These are phyloP conservation scores for Diaporthe vaccinii DNA, from an alignment of 2,329 filamentous ascomycete genomes.

Conservation along the genomic window DNA sequence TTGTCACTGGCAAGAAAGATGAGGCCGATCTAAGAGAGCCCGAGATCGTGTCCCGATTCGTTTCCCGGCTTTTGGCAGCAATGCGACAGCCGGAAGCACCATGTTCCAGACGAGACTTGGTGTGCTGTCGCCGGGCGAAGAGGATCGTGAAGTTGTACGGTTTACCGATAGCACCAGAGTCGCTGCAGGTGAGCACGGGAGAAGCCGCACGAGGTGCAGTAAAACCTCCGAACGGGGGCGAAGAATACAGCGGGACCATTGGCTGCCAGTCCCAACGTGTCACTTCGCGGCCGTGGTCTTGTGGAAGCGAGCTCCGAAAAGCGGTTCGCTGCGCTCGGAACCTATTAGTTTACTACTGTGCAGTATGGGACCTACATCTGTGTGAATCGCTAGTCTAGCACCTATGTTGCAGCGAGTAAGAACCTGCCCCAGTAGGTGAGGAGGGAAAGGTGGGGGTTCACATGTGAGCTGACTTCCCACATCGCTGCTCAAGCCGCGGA, in stretches of 20 bases:
- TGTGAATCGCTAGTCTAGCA: slow-evolving; percentile 11
- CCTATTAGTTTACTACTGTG: slow-evolving; percentile 21
- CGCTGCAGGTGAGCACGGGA: slow-evolving; percentile 26
- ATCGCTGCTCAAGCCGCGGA: neutral
- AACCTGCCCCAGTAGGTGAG: neutral
- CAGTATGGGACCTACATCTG: slow-evolving; percentile 19
- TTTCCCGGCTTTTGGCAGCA: slow-evolving; percentile 4
- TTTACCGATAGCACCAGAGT: neutral
- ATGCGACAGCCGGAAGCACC: slow-evolving; percentile 6
- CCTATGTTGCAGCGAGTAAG: slow-evolving; percentile 15
- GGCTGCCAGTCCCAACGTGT: neutral
- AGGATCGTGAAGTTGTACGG: neutral
- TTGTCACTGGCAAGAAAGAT: neutral
- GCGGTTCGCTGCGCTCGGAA: slow-evolving; percentile 28
- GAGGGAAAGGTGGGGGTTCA: slow-evolving; percentile 8
- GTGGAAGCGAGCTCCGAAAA: slow-evolving; percentile 17
- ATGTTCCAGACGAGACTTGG: neutral
- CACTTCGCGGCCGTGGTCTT: neutral
- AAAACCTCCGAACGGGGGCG: slow-evolving; percentile 20
- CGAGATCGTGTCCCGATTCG: slow-evolving; percentile 14
- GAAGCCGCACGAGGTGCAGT: slow-evolving; percentile 24
- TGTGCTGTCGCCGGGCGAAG: slow-evolving; percentile 1
- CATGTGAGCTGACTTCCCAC: neutral
- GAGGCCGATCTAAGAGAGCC: slow-evolving; percentile 4
- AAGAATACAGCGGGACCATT: slow-evolving; percentile 13